Evolutionary conservation across 2,329 filamentous ascomycete genomes (phyloP).

Genomic region (Aspergillus caelatus): DNA sequence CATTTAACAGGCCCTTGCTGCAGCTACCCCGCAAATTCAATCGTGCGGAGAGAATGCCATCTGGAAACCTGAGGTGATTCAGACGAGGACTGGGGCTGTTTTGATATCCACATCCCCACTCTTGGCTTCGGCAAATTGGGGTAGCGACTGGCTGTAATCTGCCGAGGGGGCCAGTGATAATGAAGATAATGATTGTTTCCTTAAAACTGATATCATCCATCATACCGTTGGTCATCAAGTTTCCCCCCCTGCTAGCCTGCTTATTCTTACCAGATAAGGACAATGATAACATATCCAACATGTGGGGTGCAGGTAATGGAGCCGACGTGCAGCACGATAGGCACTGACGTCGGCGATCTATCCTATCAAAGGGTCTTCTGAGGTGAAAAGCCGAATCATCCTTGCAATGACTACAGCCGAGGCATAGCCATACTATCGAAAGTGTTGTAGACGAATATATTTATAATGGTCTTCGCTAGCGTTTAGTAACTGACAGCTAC

Average conservation of each 20-base stretch:
- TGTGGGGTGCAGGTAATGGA: conserved; percentile 10
- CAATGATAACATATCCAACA: neutral
- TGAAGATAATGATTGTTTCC: neutral
- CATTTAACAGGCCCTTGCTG: conserved; percentile 2
- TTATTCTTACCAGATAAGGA: neutral
- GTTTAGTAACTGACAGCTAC: neutral
- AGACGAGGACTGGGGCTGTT: neutral
- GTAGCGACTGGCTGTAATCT: conserved; percentile 3
- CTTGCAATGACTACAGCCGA: neutral
- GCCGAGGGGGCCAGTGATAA: conserved; percentile 6
- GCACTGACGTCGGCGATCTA: conserved; percentile 3
- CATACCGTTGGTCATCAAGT: conserved; percentile 3
- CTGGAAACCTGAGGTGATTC: conserved; percentile 1
- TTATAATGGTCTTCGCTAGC: neutral
- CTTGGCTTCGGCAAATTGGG: neutral
- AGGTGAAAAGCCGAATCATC: neutral
- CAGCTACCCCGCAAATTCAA: conserved; percentile 25
- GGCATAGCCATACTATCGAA: neutral
- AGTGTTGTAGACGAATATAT: neutral
- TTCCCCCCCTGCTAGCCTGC: neutral
- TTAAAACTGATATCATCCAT: neutral
- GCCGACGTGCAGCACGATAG: conserved; percentile 11
- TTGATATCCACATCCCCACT: conserved; percentile 10
- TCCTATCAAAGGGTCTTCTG: conserved; percentile 5
- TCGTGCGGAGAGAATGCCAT: conserved; percentile 20